Base-by-base conservation (phyloP, 108 stramenopile genomes). In the Stephanodiscus triporus region DNA sequence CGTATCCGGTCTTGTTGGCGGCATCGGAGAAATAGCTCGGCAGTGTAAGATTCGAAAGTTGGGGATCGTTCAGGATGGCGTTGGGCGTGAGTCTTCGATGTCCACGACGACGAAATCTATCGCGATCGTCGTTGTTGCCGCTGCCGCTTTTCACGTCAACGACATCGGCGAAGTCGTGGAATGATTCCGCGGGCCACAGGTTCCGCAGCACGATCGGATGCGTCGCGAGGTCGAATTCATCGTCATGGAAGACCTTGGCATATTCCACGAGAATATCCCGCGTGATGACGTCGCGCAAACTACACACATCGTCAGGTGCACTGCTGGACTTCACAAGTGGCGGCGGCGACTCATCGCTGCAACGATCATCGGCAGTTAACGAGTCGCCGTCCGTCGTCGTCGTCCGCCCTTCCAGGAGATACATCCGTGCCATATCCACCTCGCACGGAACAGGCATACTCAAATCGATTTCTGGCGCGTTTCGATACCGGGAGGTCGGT, bases 21-120 rank as follows among this genome's bases (percentile, higher is more conserved):
- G 91, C 85, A 69, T 89, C 88, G 0, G 26, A 23, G 73, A 92
- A 94, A 55, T 87, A 90, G n/a, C 72, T 79, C 14, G 71, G 78
- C 6, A 79, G 66, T 32, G 68, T 16, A 30, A 73, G 47, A 49
- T 68, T 67, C 82, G 93, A 70, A 85, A 78, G n/a, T 36, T 63
- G 55, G 78, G 63, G 68, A 50, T 87, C 84, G 1, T 77, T 64
- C 47, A 89, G 36, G 14, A 91, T 66, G 17, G 88, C 87, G n/a
- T 69, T 23, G 9, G 84, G 58, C 11, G 89, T 86, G 6, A 94
- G 37, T 40, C 26, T 70, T 58, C 47, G 42, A 56, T 27, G 9
- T 56, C 22, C 13, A 53, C 19, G 7, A 9, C 9, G 27, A 30
- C 16, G 7, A 9, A 2, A 17, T 43, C 27, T n/a, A 2, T 37